Base-by-base conservation (phyloP, 1,139 yeast species). In the Debaryomyces sp. region DNA sequence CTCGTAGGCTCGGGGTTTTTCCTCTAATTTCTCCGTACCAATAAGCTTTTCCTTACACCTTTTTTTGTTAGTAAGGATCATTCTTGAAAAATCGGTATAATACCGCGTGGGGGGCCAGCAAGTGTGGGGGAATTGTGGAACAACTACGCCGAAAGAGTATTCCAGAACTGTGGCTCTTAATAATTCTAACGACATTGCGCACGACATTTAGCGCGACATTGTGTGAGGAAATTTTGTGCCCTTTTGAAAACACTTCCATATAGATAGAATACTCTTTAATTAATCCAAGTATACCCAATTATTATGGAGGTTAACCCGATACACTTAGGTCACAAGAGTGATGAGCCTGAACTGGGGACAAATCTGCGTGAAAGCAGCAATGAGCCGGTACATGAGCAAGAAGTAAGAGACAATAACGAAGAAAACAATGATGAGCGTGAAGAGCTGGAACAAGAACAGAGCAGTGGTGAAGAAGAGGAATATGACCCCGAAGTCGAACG, bases 261-360 rank as follows among this genome's bases (percentile, higher is more conserved):
- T 27, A 27, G 13, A 27, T 10, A 10, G n/a, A 27, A 5, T 27
- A 27, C 13, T 27, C 30, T 32, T 10, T 32, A 32, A 32, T 32
- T 17, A 17, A 27, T 27, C 42, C 21, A 15, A 15, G 8, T 12
- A n/a, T 15, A 26, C 22, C 12, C 15, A 39, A 12, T 13, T 30
- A 30, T 34, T 26, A 48, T 48, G 50, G 48, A 45, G 34, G 50
- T 48, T 9, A 43, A 38, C 18, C 50, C 50, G 27, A 34, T 48
- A 24, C 41, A 35, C 2, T 26, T 47, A 26, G 35, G 44, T 8
- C 23, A 34, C 10, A 41, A 24, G 34, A 23, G 30, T n/a, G 41
- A 23, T 5, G 44, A 34, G 5, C 12, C 18, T 17, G 42, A 39
- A 12, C 4, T 15, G 22, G 10, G 29, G n/a, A 15, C 10, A 21